Evolutionary conservation across 345 rosid species (phyloP).

Genomic region (Excoecaria agallocha): DNA sequence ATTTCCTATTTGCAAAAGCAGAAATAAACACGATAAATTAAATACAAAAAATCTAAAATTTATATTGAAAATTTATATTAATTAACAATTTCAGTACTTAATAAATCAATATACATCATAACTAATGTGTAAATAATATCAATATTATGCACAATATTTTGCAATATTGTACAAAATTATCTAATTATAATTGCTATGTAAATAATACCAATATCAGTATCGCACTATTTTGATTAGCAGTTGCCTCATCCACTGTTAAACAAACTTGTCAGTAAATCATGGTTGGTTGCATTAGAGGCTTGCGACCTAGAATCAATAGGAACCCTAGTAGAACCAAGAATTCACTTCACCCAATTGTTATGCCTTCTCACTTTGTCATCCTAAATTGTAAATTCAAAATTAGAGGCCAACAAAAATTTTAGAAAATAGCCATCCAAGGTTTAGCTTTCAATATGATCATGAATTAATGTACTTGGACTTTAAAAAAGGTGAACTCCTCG

Average conservation of each 20-base stretch:
- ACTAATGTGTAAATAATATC: too few relatives aligned
- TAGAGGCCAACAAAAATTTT: not conserved
- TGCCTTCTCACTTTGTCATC: conserved; percentile 56
- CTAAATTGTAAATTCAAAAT: conserved; percentile 29
- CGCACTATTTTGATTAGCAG: conserved; percentile 19
- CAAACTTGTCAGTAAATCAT: conserved; percentile 29
- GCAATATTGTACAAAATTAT: too few relatives aligned
- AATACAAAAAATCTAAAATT: too few relatives aligned
- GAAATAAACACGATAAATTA: too few relatives aligned
- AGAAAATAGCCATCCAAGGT: not conserved
- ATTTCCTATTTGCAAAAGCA: too few relatives aligned
- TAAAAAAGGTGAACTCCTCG: conserved; percentile 54
- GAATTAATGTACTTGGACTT: conserved; percentile 53
- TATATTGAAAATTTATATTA: too few relatives aligned
- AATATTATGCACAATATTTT: too few relatives aligned
- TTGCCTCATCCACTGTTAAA: conserved; percentile 33
- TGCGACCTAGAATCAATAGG: conserved; percentile 24
- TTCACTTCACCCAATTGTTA: conserved; percentile 54
- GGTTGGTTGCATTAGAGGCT: conserved; percentile 22
- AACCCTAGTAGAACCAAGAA: conserved; percentile 19
- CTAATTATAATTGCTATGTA: too few relatives aligned
- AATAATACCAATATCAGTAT: too few relatives aligned
- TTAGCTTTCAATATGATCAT: too few relatives aligned
- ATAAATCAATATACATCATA: too few relatives aligned
- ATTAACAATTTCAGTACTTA: too few relatives aligned